Percentiles rank a stretch among this genome's conserved stretches.
Conservation (phyloP, 805 yeast genomes). For the Kuraishia piskuri region DNA sequence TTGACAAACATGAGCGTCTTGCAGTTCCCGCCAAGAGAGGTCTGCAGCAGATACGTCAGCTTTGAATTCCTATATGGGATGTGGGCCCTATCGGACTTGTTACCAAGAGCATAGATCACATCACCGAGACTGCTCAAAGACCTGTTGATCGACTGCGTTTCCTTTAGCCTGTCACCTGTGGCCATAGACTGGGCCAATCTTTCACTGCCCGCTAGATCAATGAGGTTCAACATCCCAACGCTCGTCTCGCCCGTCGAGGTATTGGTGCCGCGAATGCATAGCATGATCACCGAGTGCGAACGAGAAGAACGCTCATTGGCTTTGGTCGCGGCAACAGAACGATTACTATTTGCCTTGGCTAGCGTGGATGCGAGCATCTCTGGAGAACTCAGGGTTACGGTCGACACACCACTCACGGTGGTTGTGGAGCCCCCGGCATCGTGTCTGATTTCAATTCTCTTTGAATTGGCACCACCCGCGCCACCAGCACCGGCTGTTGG, state of each 20-base stretch:
- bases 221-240: constrained; percentile 62
- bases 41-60: constrained; percentile 75
- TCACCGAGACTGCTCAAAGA: constrained; percentile 86
- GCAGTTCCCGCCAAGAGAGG: constrained; percentile 77
- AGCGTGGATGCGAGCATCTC: constrained; percentile 43
- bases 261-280: constrained; percentile 51
- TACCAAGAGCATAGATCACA: constrained; percentile 67
- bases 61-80: constrained; percentile 66
- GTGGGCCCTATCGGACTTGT: constrained; percentile 29
- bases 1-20: constrained; percentile 93
- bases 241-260: constrained; percentile 34
- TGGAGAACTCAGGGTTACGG: constrained; percentile 34
- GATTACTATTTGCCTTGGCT: constrained; percentile 43
- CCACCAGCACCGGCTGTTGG: constrained; percentile 10
- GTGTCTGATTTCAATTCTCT: constrained; percentile 65
- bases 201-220: constrained; percentile 95
- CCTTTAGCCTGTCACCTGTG: constrained; percentile 71
- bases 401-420: constrained; percentile 48
- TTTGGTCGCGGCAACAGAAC: constrained; percentile 76
- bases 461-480: constrained; percentile 11
- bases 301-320: constrained; percentile 83
- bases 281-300: constrained; percentile 77
- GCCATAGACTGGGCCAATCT: constrained; percentile 68
- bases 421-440: constrained; percentile 48
- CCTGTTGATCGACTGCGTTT: constrained; percentile 83